Conservation (phyloP, 2,329 filamentous ascomycete species). For the Nothophaeocryptopus gaeumannii region DNA sequence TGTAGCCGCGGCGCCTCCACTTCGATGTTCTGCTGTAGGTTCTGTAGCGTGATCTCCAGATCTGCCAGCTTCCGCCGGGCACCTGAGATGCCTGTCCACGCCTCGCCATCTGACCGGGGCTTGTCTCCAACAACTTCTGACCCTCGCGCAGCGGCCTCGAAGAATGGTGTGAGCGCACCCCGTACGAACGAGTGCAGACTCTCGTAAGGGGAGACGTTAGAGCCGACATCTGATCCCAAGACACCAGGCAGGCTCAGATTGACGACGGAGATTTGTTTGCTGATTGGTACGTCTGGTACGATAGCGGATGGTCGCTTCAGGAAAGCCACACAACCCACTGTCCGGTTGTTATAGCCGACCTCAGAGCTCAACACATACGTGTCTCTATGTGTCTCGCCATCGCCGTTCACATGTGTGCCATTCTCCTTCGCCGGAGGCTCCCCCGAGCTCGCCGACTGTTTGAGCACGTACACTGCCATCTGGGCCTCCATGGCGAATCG, state of each 20-base stretch:
- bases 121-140: constrained; percentile 65
- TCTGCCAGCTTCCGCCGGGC: constrained; percentile 97
- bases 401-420: constrained; percentile 38
- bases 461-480: constrained; percentile 85
- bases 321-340: constrained; percentile 79
- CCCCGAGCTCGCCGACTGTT: constrained; percentile 58
- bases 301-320: constrained; percentile 87
- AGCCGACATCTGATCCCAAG: constrained; percentile 48
- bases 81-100: constrained; percentile 92
- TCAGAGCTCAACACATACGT: constrained; percentile 79
- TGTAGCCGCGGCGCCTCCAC: constrained; percentile 88
- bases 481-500: constrained; percentile 88
- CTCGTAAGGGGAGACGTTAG: constrained; percentile 80
- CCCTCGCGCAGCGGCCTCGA: constrained; percentile 89
- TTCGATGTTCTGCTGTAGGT: constrained; percentile 96
- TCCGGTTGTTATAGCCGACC: constrained; percentile 74
- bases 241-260: constrained; percentile 82
- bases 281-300: constrained; percentile 76
- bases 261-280: constrained; percentile 86
- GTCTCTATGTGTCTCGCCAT: constrained; percentile 47
- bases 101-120: constrained; percentile 77
- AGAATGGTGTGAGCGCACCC: constrained; percentile 88
- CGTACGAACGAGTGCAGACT: constrained; percentile 89
- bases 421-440: constrained; percentile 43
- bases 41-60: constrained; percentile 81